Evolutionary conservation across 2,329 filamentous ascomycete genomes (phyloP).

Genomic region (Penicillium sp.): DNA sequence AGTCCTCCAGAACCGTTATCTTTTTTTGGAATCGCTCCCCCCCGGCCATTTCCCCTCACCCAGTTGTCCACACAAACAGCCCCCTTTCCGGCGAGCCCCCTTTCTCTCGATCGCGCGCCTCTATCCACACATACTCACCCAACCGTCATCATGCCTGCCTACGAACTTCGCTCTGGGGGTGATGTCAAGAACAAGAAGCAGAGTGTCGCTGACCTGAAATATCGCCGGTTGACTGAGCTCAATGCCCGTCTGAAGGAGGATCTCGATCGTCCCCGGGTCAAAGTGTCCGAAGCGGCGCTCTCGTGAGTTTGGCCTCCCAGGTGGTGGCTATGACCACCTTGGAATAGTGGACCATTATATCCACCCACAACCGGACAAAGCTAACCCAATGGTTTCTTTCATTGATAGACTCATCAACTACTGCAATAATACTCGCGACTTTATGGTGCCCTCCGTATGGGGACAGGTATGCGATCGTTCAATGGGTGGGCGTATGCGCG

Average conservation of each 20-base stretch:
- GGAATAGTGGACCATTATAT: slow-evolving; percentile 2
- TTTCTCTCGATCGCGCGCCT: slow-evolving; percentile 23
- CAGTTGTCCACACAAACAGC: slow-evolving; percentile 16
- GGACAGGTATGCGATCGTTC: slow-evolving; percentile 62
- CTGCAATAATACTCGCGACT: slow-evolving; percentile 96
- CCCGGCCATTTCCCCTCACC: slow-evolving; percentile 6
- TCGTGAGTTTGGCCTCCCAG: slow-evolving; percentile 60
- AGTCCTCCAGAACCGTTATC: neutral
- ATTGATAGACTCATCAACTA: slow-evolving; percentile 85
- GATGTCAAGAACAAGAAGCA: slow-evolving; percentile 90
- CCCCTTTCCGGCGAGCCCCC: slow-evolving; percentile 18
- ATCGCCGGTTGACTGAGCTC: slow-evolving; percentile 92
- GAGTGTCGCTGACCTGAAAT: slow-evolving; percentile 98
- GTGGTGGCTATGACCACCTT: neutral
- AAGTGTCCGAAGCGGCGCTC: slow-evolving; percentile 89
- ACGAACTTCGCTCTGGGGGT: slow-evolving; percentile 67
- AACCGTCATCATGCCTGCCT: slow-evolving; percentile 58
- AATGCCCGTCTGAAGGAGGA: slow-evolving; percentile 96
- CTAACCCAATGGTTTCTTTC: neutral
- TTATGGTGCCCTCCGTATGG: slow-evolving; percentile 98
- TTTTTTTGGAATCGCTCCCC: slow-evolving; percentile 5
- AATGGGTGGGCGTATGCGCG: slow-evolving; percentile 15
- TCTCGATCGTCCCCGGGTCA: slow-evolving; percentile 90
- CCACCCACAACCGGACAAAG: slow-evolving; percentile 12
- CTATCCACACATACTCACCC: slow-evolving; percentile 11